Evolutionary conservation across 495 filamentous ascomycete genomes (phyloP).

Genomic region (Penicillium desertorum): DNA sequence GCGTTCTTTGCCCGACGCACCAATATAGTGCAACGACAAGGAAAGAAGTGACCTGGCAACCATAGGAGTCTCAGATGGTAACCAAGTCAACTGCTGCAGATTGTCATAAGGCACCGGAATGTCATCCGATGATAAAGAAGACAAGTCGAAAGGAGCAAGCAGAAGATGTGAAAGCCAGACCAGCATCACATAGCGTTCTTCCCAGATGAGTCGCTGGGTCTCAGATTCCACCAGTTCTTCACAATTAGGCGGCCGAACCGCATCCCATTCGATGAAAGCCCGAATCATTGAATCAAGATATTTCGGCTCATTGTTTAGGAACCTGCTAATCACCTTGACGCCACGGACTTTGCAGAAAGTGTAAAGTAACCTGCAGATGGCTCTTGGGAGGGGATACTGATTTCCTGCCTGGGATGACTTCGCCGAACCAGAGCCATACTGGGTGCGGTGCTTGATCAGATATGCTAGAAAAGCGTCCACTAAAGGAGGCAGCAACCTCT

Average conservation of each 20-base stretch:
- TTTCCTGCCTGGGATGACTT: conserved; percentile 33
- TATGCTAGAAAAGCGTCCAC: conserved; percentile 72
- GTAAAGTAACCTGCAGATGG: conserved; percentile 77
- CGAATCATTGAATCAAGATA: conserved; percentile 76
- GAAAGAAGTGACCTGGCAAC: conserved; percentile 68
- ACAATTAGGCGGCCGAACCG: not conserved
- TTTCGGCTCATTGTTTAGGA: conserved; percentile 83
- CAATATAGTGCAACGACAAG: conserved; percentile 68
- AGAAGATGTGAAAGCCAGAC: conserved; percentile 92
- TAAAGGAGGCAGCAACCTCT: conserved; percentile 67
- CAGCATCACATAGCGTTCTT: conserved; percentile 83
- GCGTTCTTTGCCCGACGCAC: conserved; percentile 76
- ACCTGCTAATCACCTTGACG: conserved; percentile 84
- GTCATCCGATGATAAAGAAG: conserved; percentile 70
- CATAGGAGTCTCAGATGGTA: conserved; percentile 56
- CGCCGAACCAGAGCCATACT: conserved; percentile 37
- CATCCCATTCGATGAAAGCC: conserved; percentile 58
- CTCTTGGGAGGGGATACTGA: conserved; percentile 60
- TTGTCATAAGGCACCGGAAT: conserved; percentile 35
- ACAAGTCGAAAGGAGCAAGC: conserved; percentile 89
- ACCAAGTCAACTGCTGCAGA: conserved; percentile 17
- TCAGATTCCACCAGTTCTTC: conserved; percentile 18
- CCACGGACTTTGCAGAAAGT: conserved; percentile 93
- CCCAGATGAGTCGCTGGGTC: conserved; percentile 60
- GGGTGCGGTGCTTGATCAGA: conserved; percentile 44